Percentiles rank a stretch among this genome's conserved stretches.
These are phyloP conservation scores for Oryza coarctata DNA, from an alignment of 176 grass and related monocot species.

Conservation along the genomic window DNA sequence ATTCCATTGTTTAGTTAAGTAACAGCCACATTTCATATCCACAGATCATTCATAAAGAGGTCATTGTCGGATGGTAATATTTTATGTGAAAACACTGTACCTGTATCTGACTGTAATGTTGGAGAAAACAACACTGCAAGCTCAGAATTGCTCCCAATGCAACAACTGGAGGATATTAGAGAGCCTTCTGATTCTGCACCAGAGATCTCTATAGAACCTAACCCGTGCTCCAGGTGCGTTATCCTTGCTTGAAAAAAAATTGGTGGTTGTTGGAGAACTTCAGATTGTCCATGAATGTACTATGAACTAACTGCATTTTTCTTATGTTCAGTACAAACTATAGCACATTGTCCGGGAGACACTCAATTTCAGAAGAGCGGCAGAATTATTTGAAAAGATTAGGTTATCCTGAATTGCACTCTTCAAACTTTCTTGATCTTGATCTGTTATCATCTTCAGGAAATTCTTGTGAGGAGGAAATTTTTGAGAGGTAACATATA, in stretches of 20 bases:
- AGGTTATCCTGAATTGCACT: slow-evolving; percentile 65
- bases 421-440: slow-evolving; percentile 91
- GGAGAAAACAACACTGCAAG: slow-evolving; percentile 32
- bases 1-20: slow-evolving; percentile 1
- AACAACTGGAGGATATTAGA: slow-evolving; percentile 52
- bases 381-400: slow-evolving; percentile 57
- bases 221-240: slow-evolving; percentile 57
- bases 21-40: slow-evolving; percentile 19
- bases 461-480: slow-evolving; percentile 85
- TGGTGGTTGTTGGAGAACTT: slow-evolving; percentile 1
- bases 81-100: slow-evolving; percentile 51
- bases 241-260: background rate
- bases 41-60: slow-evolving; percentile 88
- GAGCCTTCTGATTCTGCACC: slow-evolving; percentile 79
- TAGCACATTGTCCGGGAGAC: slow-evolving; percentile 43
- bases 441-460: slow-evolving; percentile 88
- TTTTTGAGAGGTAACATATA: slow-evolving; percentile 65
- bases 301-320: slow-evolving; percentile 16
- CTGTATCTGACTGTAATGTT: slow-evolving; percentile 50
- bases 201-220: slow-evolving; percentile 66
- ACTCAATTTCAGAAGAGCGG: slow-evolving; percentile 54
- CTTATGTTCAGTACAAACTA: slow-evolving; percentile 44
- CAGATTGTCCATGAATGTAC: background rate
- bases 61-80: slow-evolving; percentile 92
- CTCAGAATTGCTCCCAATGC: slow-evolving; percentile 50